Conservation (phyloP, 352 stramenopile species). For the Globisporangium polare region DNA sequence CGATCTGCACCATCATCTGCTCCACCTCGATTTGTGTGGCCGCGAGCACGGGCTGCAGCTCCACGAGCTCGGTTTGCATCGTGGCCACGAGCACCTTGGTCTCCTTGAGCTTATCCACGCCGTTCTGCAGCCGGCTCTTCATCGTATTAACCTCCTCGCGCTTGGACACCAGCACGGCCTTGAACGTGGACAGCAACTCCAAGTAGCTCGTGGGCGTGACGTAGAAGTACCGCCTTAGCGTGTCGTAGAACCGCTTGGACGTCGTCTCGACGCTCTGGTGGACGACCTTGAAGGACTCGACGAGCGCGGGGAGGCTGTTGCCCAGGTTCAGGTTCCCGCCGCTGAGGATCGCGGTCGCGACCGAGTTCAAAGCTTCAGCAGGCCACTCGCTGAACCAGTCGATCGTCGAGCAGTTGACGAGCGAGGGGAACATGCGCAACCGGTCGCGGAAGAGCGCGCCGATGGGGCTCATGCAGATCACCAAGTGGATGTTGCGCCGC, state of each 20-base stretch:
- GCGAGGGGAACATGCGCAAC: conserved; percentile 84
- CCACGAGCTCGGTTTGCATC: conserved; percentile 83
- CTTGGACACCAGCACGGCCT: conserved; percentile 83
- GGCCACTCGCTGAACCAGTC: conserved; percentile 90
- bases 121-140: conserved; percentile 79
- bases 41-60: conserved; percentile 76
- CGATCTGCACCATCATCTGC: conserved; percentile 90
- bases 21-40: conserved; percentile 80
- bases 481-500: conserved; percentile 88
- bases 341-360: conserved; percentile 82
- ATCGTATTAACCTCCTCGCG: conserved; percentile 89
- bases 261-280: conserved; percentile 88
- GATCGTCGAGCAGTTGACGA: conserved; percentile 87
- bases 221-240: conserved; percentile 88
- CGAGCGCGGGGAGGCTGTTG: conserved; percentile 43
- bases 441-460: conserved; percentile 77
- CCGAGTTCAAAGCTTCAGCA: conserved; percentile 78
- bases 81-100: conserved; percentile 77
- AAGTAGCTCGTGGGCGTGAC: conserved; percentile 93
- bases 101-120: conserved; percentile 83
- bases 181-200: conserved; percentile 91
- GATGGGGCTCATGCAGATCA: conserved; percentile 87
- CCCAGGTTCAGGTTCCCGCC: conserved; percentile 72
- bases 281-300: conserved; percentile 85
- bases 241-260: conserved; percentile 85